Conservation (phyloP, 1,284 basidiomycete species). For the Pholiota adiposa region DNA sequence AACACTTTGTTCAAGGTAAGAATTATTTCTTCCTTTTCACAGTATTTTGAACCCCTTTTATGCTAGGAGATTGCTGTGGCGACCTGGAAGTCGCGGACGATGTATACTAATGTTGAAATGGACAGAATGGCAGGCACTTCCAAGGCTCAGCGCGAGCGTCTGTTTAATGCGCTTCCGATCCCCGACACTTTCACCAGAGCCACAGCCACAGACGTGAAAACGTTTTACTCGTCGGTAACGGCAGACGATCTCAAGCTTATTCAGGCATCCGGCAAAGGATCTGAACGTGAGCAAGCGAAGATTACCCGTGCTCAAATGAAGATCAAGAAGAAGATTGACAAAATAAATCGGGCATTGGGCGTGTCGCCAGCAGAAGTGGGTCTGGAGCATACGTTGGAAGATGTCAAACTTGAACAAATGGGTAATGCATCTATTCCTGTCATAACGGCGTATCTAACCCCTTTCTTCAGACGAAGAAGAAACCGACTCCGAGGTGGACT, state of each 20-base stretch:
- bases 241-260: not conserved
- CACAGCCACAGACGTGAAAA: not conserved
- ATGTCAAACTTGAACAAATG: not conserved
- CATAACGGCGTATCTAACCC: not conserved
- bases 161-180: not conserved
- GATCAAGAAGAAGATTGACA: not conserved
- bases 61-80: not conserved
- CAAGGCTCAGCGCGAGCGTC: not conserved
- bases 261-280: not conserved
- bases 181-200: not conserved
- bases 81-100: not conserved
- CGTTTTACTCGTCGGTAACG: not conserved
- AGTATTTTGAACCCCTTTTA: not conserved
- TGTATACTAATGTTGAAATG: not conserved
- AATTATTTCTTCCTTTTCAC: not conserved
- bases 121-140: not conserved
- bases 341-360: not conserved
- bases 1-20: not conserved
- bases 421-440: not conserved
- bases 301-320: not conserved
- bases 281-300: not conserved
- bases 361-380: not conserved
- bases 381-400: not conserved
- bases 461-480: not conserved
- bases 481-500: too few species aligned